Evolutionary conservation across 768 basidiomycete species (phyloP).

Genomic region (Tricholoma flavovirens): DNA sequence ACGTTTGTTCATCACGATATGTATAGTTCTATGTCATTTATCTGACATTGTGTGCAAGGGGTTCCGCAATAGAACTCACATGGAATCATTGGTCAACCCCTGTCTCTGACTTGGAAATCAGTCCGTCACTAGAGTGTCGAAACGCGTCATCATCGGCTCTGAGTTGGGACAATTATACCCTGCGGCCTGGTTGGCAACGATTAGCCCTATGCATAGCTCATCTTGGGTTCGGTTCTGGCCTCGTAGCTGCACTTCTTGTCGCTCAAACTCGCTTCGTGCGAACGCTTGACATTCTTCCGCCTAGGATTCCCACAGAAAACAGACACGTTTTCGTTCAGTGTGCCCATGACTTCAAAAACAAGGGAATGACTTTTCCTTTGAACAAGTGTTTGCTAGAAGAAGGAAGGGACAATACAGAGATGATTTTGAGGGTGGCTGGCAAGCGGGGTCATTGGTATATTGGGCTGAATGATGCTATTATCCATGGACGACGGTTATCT

Average conservation of each 20-base stretch:
- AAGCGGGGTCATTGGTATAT: slow-evolving; percentile 31
- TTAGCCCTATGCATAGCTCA: slow-evolving; percentile 24
- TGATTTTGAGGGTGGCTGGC: slow-evolving; percentile 24
- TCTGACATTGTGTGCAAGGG: slow-evolving; percentile 12
- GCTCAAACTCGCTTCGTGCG: slow-evolving; percentile 28
- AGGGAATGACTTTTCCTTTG: slow-evolving; percentile 23
- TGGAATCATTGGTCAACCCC: slow-evolving; percentile 29
- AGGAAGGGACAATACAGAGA: slow-evolving; percentile 28
- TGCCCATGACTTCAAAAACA: slow-evolving; percentile 23
- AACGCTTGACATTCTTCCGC: slow-evolving; percentile 21
- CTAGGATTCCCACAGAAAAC: slow-evolving; percentile 9
- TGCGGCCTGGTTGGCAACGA: slow-evolving; percentile 31
- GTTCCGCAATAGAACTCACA: slow-evolving; percentile 28
- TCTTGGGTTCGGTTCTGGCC: slow-evolving; percentile 24
- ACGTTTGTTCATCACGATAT: slow-evolving; percentile 18
- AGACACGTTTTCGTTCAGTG: slow-evolving; percentile 27
- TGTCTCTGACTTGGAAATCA: slow-evolving; percentile 18
- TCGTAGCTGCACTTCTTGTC: slow-evolving; percentile 24
- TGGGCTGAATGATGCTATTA: slow-evolving; percentile 20
- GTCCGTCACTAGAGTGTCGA: slow-evolving; percentile 13
- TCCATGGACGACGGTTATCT: slow-evolving; percentile 18
- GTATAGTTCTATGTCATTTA: not conserved
- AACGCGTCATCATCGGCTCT: slow-evolving; percentile 6
- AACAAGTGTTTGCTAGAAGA: slow-evolving; percentile 21
- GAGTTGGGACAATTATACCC: slow-evolving; percentile 14